phyloP scores from a whole-genome alignment of 306 rosid genomes.

The Quercus gilva region DNA sequence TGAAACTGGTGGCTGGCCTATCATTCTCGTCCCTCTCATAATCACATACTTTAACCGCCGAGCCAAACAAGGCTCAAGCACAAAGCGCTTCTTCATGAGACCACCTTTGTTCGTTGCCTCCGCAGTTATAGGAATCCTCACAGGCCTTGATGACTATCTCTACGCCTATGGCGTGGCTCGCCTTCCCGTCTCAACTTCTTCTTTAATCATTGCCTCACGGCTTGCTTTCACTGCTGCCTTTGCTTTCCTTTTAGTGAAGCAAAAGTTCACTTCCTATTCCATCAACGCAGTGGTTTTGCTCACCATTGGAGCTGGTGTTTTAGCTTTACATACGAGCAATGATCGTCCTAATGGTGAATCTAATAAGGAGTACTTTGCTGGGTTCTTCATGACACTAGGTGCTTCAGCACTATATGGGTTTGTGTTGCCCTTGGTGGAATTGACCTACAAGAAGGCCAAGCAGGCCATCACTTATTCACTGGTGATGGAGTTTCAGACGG shows the following conservation, averaged over 20 bases:
- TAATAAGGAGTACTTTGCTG: constrained; percentile 37
- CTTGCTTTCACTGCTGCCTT: constrained; percentile 72
- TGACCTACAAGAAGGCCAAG: constrained; percentile 53
- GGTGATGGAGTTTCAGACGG: constrained; percentile 84
- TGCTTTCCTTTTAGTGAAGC: constrained; percentile 49
- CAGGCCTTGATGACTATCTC: constrained; percentile 64
- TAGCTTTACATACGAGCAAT: constrained; percentile 55
- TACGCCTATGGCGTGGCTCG: constrained; percentile 64
- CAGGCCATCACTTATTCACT: constrained; percentile 56
- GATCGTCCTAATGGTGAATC: constrained; percentile 78
- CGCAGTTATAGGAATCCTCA: constrained; percentile 45
- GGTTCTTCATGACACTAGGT: constrained; percentile 64
- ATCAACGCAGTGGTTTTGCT: constrained; percentile 60
- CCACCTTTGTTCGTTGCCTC: constrained; percentile 38
- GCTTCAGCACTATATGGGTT: constrained; percentile 76
- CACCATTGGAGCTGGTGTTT: constrained; percentile 56
- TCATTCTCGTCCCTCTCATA: constrained; percentile 48
- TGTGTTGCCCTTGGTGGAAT: constrained; percentile 68
- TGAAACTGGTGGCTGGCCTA: constrained; percentile 65
- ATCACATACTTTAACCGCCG: constrained; percentile 43
- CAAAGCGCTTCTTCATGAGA: constrained; percentile 34
- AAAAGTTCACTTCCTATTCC: constrained; percentile 58
- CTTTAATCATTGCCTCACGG: constrained; percentile 57
- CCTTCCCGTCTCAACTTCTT: constrained; percentile 62
- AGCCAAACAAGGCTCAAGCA: neutral